A percentile compares a stretch with the other conserved stretches of the same genome.
Conservation (phyloP, 352 stramenopile genomes). For the Pythium dissimile region DNA sequence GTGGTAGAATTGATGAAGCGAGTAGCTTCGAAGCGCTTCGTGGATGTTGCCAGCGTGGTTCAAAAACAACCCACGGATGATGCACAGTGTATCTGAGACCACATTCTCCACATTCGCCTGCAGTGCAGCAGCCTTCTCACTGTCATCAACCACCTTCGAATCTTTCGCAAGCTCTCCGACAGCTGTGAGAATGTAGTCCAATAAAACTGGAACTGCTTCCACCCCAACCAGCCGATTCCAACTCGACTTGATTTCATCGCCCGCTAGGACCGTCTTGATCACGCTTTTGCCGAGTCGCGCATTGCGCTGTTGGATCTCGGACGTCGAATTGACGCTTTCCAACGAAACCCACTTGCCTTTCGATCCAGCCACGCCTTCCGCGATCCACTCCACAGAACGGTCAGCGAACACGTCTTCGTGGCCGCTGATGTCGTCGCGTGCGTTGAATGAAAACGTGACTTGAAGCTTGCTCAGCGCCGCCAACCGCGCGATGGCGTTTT, state of each 20-base stretch:
- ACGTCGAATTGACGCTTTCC: conserved; percentile 52
- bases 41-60: conserved; percentile 25
- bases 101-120: background rate
- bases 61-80: conserved; percentile 63
- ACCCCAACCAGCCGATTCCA: conserved; percentile 65
- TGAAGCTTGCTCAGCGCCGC: conserved; percentile 54
- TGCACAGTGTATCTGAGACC: conserved; percentile 59
- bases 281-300: conserved; percentile 58
- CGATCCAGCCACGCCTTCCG: conserved; percentile 43
- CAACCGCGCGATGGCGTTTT: conserved; percentile 31
- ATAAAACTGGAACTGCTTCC: conserved; percentile 41
- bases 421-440: conserved; percentile 36
- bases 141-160: background rate
- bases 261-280: conserved; percentile 29
- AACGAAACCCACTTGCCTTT: conserved; percentile 66
- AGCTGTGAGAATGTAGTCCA: conserved; percentile 55
- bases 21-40: conserved; percentile 40
- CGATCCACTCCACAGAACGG: conserved; percentile 66
- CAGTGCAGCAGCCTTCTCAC: background rate
- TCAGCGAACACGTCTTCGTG: conserved; percentile 50
- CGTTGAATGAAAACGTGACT: conserved; percentile 74
- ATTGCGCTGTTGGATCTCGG: conserved; percentile 76
- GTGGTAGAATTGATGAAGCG: conserved; percentile 63
- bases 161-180: conserved; percentile 22
- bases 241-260: conserved; percentile 31